Evolutionary conservation across 2,329 filamentous ascomycete genomes (phyloP).

Genomic region (Gliomastix tumulicola): DNA sequence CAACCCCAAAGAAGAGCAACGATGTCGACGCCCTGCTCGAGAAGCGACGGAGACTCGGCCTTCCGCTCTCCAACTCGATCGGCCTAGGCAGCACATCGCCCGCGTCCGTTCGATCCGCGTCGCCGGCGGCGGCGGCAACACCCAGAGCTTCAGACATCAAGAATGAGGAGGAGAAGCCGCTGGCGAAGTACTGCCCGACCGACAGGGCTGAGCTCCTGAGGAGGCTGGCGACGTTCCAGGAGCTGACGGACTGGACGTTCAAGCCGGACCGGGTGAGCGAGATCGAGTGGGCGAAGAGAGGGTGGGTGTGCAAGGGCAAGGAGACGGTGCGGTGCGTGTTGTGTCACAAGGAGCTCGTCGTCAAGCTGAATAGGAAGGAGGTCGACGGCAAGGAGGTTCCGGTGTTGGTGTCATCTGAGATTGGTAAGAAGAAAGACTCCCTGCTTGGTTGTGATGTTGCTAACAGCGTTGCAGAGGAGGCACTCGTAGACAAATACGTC

Average conservation of each 20-base stretch:
- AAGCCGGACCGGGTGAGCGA: slow-evolving; percentile 84
- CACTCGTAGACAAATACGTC: slow-evolving; percentile 69
- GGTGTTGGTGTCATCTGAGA: slow-evolving; percentile 51
- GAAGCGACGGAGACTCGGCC: slow-evolving; percentile 46
- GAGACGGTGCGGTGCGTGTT: slow-evolving; percentile 82
- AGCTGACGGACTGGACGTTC: slow-evolving; percentile 87
- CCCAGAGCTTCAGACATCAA: slow-evolving; percentile 14
- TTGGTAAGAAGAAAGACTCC: no score
- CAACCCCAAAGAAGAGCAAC: slow-evolving; percentile 6
- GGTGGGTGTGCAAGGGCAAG: slow-evolving; percentile 79
- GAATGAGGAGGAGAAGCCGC: slow-evolving; percentile 15
- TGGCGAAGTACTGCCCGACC: slow-evolving; percentile 73
- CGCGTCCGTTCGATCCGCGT: not conserved
- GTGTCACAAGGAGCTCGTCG: slow-evolving; percentile 76
- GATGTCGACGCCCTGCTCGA: slow-evolving; percentile 33
- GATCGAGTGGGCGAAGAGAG: slow-evolving; percentile 88
- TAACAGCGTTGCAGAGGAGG: slow-evolving; percentile 38
- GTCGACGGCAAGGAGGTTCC: slow-evolving; percentile 47
- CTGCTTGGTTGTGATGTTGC: slow-evolving; percentile 4
- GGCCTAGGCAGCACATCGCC: not conserved
- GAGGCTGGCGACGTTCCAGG: slow-evolving; percentile 80
- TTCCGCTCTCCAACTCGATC: slow-evolving; percentile 8
- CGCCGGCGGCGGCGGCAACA: slow-evolving; percentile 8
- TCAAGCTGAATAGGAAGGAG: slow-evolving; percentile 63
- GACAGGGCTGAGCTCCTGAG: slow-evolving; percentile 77